Conservation (phyloP, 495 filamentous ascomycete genomes). For the Talaromyces adpressus region DNA sequence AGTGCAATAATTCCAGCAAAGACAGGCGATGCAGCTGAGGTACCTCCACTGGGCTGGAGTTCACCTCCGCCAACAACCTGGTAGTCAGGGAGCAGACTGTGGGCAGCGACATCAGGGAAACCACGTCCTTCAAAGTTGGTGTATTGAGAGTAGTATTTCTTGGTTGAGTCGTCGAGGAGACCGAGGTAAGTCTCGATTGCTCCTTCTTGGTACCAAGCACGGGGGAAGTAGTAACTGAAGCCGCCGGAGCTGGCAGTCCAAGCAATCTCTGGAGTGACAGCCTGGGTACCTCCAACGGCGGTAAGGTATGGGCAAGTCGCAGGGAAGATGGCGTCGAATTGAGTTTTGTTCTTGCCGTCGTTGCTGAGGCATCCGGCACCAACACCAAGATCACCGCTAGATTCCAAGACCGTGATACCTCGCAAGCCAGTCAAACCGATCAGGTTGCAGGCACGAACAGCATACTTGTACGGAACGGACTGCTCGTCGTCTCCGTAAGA, state of each 20-base stretch:
- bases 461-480: constrained; percentile 56
- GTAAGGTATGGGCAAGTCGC: constrained; percentile 69
- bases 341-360: constrained; percentile 57
- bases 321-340: constrained; percentile 66
- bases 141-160: constrained; percentile 31
- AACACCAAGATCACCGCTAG: constrained; percentile 66
- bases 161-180: constrained; percentile 35
- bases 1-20: constrained; percentile 57
- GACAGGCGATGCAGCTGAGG: constrained; percentile 57
- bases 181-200: constrained; percentile 54
- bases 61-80: constrained; percentile 47
- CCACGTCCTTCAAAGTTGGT: constrained; percentile 55
- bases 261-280: constrained; percentile 50
- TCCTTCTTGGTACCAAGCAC: constrained; percentile 53
- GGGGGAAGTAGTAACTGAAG: constrained; percentile 59
- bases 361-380: constrained; percentile 59
- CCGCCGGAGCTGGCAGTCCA: constrained; percentile 55
- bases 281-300: constrained; percentile 59
- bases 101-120: constrained; percentile 68
- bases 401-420: constrained; percentile 66
- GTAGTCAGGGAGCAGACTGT: constrained; percentile 43
- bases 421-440: constrained; percentile 56
- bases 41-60: constrained; percentile 50
- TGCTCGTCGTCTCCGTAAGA: constrained; percentile 79
- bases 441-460: constrained; percentile 57